Percentiles rank a stretch among this genome's conserved stretches.
Evolutionary conservation across 768 basidiomycete genomes (phyloP).

Genomic region (Cystofilobasidium ferigula): DNA sequence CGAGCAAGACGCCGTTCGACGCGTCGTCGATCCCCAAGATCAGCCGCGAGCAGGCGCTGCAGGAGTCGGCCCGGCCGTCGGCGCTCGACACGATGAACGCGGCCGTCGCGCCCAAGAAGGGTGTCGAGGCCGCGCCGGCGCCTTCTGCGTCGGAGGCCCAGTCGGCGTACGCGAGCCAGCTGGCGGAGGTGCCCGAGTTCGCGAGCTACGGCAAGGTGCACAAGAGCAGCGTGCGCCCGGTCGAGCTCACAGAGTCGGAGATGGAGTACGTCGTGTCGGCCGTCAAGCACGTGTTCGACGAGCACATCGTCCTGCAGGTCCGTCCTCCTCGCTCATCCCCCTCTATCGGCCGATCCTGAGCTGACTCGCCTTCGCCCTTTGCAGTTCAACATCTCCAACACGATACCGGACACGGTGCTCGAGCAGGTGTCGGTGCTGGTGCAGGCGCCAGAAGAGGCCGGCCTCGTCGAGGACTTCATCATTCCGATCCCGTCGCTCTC

Average conservation of each 20-base stretch:
- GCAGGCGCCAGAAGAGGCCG: constrained; percentile 59
- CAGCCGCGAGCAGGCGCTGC: constrained; percentile 80
- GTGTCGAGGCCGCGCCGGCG: constrained; percentile 56
- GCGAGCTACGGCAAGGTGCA: constrained; percentile 71
- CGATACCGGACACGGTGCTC: constrained; percentile 84
- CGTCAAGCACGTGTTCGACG: constrained; percentile 92
- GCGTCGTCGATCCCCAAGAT: constrained; percentile 78
- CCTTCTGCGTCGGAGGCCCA: constrained; percentile 69
- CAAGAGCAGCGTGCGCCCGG: constrained; percentile 68
- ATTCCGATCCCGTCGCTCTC: constrained; percentile 67
- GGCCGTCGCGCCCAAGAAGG: constrained; percentile 44
- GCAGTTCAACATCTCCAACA: constrained; percentile 96
- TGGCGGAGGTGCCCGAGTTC: constrained; percentile 76
- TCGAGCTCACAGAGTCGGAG: constrained; percentile 85
- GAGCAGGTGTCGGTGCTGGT: constrained; percentile 91
- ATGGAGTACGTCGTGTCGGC: constrained; percentile 95
- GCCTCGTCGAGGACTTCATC: constrained; percentile 85
- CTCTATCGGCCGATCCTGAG: not conserved
- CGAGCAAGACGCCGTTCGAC: constrained; percentile 68
- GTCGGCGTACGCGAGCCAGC: constrained; percentile 74
- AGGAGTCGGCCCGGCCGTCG: constrained; percentile 76
- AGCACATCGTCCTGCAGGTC: constrained; percentile 94
- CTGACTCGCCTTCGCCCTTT: not conserved
- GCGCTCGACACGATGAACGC: constrained; percentile 75
- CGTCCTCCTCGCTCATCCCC: constrained; percentile 28